Evolutionary conservation across 108 stramenopile species (phyloP), one percentile per base, ranked within the genome.

Genomic region (Nitzschia palea): DNA sequence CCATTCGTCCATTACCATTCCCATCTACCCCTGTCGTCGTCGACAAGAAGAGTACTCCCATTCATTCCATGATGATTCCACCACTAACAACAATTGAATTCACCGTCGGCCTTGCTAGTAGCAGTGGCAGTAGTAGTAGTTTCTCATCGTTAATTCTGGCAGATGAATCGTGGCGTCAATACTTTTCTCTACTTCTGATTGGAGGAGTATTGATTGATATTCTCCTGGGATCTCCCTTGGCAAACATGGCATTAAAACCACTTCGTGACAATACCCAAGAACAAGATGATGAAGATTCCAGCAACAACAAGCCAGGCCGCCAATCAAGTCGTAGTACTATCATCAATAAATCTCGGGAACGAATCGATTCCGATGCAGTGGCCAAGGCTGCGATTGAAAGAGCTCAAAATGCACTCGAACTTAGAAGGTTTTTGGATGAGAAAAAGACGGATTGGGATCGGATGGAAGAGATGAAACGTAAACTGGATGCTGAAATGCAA

Each of bases 101-200:
- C 40, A 42, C 14, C 40, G 14, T 42, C 14, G 12, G 9, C 40
- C 40, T 42, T 14, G 12, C 14, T 14, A 42, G 9, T 14, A 42
- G 9, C 40, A 42, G 9, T 42, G 14, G 9, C 40, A 42, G 9
- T 14, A 12, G 9, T 9, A 14, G 14, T 42, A 12, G 9, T n/a
- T 32, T 55, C 30, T 60, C 62, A 8, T 15, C 48, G 3, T 36
- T 45, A 4, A 4, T 65, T 3, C 33, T 65, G 4, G 31, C 44
- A 4, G 51, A 12, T 34, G 50, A 23, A 18, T 81, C 82, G 55
- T 94, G 92, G 89, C 72, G 93, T 29, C 89, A 91, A 68, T 94
- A 94, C 44, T 88, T 94, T n/a, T 88, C 89, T 15, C 75, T 90
- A 22, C 72, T 71, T 17, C 85, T 94, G 8, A 79, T 78, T 27